These are phyloP conservation scores for Taphrina deformans DNA, from an alignment of 1,139 yeast genomes.

Conservation along the genomic window DNA sequence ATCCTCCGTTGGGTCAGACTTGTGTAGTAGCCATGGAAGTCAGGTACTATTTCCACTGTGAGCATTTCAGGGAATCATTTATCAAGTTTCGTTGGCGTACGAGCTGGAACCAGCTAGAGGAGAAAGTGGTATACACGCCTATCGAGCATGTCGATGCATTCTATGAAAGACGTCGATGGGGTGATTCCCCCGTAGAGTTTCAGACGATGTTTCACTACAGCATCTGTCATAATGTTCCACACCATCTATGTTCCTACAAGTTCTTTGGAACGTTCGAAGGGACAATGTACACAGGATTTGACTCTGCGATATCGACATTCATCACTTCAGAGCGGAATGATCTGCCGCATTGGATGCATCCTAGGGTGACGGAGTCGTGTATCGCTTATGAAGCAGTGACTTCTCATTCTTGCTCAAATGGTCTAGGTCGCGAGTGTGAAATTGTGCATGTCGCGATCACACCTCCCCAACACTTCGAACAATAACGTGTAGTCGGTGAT, in stretches of 20 bases:
- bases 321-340: background rate
- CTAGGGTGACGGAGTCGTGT: background rate
- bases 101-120: background rate
- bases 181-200: background rate
- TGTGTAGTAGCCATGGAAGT: background rate
- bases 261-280: background rate
- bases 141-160: background rate
- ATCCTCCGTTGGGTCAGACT: too few species aligned
- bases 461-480: too few species aligned
- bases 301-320: background rate
- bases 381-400: background rate
- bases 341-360: background rate
- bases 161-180: background rate
- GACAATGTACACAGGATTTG: background rate
- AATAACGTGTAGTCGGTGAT: too few species aligned
- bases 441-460: too few species aligned
- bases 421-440: background rate
- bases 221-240: background rate
- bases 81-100: background rate
- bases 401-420: background rate
- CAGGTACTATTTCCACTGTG: background rate
- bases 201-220: background rate
- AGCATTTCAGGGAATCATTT: background rate
- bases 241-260: background rate
- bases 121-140: background rate